Conservation (phyloP, 1,139 yeast species). For the Geotrichum klebahnii region DNA sequence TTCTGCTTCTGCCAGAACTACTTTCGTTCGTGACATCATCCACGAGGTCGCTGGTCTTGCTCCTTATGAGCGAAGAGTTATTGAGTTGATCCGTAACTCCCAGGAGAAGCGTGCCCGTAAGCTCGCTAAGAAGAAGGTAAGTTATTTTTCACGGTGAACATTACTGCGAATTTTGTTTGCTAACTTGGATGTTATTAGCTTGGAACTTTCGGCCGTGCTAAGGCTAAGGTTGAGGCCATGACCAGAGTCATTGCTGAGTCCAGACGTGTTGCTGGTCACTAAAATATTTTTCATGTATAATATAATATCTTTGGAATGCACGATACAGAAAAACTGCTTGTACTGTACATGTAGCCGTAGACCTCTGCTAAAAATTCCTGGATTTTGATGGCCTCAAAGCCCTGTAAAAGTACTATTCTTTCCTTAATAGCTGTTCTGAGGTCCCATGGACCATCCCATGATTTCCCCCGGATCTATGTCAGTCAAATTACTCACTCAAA, state of each 20-base stretch:
- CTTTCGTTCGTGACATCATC: conserved; percentile 91
- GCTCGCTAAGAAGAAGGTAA: conserved; percentile 93
- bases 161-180: not conserved
- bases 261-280: conserved; percentile 57
- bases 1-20: conserved; percentile 91
- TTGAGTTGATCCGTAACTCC: conserved; percentile 98
- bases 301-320: conserved; percentile 31
- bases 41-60: conserved; percentile 98
- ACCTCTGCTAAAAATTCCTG: not conserved
- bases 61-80: conserved; percentile 99
- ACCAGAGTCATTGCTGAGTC: conserved; percentile 94
- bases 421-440: too few relatives aligned
- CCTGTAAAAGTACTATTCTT: too few relatives aligned
- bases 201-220: conserved; percentile 99
- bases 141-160: not conserved
- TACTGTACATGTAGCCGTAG: not conserved
- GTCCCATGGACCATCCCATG: too few relatives aligned
- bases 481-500: too few relatives aligned
- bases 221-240: conserved; percentile 99
- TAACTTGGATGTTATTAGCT: conserved; percentile 47
- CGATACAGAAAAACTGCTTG: not conserved
- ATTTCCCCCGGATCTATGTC: too few relatives aligned
- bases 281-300: conserved; percentile 18
- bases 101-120: conserved; percentile 99
- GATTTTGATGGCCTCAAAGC: too few relatives aligned